These are phyloP conservation scores for Phragmites australis DNA, from an alignment of 176 grass and related monocot species.

Conservation along the genomic window DNA sequence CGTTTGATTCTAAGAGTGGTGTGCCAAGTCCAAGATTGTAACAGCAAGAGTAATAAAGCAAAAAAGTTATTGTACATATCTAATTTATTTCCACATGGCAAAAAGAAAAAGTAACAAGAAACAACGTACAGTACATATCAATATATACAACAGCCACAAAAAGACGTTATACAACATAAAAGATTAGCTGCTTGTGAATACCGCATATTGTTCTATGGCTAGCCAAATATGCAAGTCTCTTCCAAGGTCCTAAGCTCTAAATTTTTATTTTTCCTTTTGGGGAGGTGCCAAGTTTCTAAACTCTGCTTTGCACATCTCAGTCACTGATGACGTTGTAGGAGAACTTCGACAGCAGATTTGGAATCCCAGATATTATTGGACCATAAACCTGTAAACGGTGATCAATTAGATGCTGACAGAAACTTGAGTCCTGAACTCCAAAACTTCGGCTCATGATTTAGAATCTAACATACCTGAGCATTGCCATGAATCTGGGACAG, in stretches of 20 bases:
- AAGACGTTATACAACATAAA: too few species aligned
- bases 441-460: neutral
- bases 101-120: neutral
- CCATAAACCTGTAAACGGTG: conserved; percentile 54
- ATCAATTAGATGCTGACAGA: neutral
- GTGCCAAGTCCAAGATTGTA: neutral
- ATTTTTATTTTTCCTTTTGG: too few species aligned
- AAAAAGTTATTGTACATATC: neutral
- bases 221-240: too few species aligned
- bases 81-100: neutral
- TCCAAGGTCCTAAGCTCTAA: too few species aligned
- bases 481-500: conserved; percentile 64
- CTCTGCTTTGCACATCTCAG: neutral
- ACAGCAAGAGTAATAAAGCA: neutral
- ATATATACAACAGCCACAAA: too few species aligned
- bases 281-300: neutral
- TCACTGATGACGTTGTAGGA: conserved; percentile 44
- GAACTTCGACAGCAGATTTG: conserved; percentile 62
- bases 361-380: conserved; percentile 55
- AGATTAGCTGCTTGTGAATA: too few species aligned
- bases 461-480: conserved; percentile 9
- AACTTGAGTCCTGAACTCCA: neutral
- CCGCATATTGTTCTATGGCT: too few species aligned
- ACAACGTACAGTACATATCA: neutral
- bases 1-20: neutral